Evolutionary conservation across 2,329 filamentous ascomycete genomes (phyloP), one percentile per base, ranked within the genome.

Genomic region (Ramularia collo-cygni): DNA sequence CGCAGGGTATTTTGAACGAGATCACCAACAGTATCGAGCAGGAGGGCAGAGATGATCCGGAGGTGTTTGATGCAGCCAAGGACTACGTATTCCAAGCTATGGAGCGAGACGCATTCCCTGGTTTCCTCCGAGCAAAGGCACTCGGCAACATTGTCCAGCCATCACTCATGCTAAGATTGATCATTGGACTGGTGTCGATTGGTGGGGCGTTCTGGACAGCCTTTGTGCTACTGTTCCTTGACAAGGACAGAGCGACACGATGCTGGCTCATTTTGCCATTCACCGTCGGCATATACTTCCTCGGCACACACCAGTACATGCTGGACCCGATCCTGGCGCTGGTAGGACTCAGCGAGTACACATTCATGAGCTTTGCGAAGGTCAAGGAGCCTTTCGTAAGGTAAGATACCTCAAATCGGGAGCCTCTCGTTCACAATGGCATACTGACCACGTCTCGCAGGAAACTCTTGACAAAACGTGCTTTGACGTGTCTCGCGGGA

Each of bases 31-130:
- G 86, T 10, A 93, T 98, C 48, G 92, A 98, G 65, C 83, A 90
- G 52, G 81, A 87, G 50, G 86, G 87, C 32, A 81, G 92, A 54
- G 92, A 96, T 56, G 92, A 98, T 60, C 92, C 92, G 0, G 92
- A 98, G 63, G 84, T 98, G 9, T 98, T 98, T 56, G 92, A 96
- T 61, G 81, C 86, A 14, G 92, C 92, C 39, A 98, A 98, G 70
- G 92, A 98, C 68, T 98, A 96, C 62, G 92, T 96, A 47, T 98
- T 96, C 64, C 93, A 98, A 66, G 93, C 93, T 24, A 98, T 98
- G 92, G 93, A 98, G 67, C 79, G 93, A 40, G 92, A 98, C 67
- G 92, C 93, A n/a, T 98, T 95, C 61, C 92, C 93, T 1, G 90
- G 90, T 1, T 98, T 98, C 66, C 73, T 98, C 43, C 78, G 90